Conservation (phyloP, 2,329 filamentous ascomycete species). For the Pseudogymnoascus sp. region DNA sequence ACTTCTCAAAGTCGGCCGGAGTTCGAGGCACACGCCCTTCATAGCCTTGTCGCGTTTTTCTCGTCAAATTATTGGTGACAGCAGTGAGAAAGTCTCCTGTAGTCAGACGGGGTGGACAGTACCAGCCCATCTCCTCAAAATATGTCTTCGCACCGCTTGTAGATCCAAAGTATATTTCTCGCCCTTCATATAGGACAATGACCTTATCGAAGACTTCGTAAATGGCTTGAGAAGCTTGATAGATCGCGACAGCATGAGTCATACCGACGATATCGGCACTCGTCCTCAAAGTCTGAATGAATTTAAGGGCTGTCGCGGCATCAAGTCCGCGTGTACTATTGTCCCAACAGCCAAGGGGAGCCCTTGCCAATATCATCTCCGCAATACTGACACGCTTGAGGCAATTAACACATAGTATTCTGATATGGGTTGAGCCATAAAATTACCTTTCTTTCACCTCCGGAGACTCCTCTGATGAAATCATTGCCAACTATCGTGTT, state of each 20-base stretch:
- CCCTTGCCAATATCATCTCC: conserved; percentile 33
- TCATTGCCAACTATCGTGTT: conserved; percentile 50
- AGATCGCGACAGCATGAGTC: conserved; percentile 55
- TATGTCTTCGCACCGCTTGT: conserved; percentile 51
- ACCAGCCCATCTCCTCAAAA: conserved; percentile 58
- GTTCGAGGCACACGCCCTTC: conserved; percentile 39
- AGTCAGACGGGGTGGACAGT: conserved; percentile 54
- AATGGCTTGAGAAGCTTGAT: conserved; percentile 64
- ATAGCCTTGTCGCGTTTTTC: conserved; percentile 45
- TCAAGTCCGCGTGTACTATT: conserved; percentile 60
- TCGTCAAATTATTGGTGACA: conserved; percentile 59
- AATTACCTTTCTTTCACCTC: conserved; percentile 43
- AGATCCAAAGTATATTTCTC: conserved; percentile 59
- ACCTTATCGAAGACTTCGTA: conserved; percentile 66
- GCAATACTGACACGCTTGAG: conserved; percentile 50
- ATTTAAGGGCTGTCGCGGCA: conserved; percentile 55
- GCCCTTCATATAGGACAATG: conserved; percentile 58
- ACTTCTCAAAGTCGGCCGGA: conserved; percentile 36
- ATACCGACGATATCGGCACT: conserved; percentile 56
- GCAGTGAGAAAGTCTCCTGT: conserved; percentile 60
- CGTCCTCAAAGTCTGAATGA: conserved; percentile 50
- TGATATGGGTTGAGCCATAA: no score
- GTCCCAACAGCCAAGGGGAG: conserved; percentile 55
- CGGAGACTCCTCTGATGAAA: conserved; percentile 53
- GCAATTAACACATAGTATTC: no score